phyloP scores from a whole-genome alignment of 2,329 filamentous ascomycete genomes.

The Trichoderma citrinoviride region DNA sequence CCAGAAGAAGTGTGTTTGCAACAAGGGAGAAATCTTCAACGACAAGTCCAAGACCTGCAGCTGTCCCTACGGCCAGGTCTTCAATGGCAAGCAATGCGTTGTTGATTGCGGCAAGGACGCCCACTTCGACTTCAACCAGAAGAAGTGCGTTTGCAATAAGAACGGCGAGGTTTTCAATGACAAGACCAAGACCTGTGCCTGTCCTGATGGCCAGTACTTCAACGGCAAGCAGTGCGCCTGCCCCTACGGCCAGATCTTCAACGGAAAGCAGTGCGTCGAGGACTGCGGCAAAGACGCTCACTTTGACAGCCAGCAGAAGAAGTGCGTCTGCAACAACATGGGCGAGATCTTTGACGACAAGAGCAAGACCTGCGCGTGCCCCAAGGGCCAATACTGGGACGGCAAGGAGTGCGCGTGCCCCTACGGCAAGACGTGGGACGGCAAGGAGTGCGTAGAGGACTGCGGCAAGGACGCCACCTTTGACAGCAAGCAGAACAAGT shows the following conservation, averaged over 20 bases:
- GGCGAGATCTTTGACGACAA: conserved; percentile 10
- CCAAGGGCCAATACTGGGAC: conserved; percentile 9
- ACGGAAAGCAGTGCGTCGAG: conserved; percentile 2
- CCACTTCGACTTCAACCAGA: not conserved
- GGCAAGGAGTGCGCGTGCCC: not conserved
- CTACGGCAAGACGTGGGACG: conserved; percentile 1
- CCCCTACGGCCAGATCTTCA: not conserved
- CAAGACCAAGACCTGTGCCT: conserved; percentile 14
- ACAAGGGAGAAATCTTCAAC: conserved; percentile 12
- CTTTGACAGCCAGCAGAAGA: not conserved
- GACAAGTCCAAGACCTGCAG: conserved; percentile 14
- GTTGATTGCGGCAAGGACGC: conserved; percentile 19
- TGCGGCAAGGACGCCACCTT: conserved; percentile 23
- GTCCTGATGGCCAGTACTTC: conserved; percentile 8
- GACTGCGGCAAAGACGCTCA: conserved; percentile 20
- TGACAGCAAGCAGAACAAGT: not conserved
- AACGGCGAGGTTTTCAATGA: conserved; percentile 15
- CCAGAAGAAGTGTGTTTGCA: conserved; percentile 16
- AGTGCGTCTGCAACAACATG: conserved; percentile 12
- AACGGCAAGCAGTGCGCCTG: conserved; percentile 9
- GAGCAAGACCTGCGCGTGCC: conserved; percentile 19
- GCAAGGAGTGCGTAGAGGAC: conserved; percentile 11
- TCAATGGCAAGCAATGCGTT: conserved; percentile 9
- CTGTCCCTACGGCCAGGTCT: not conserved
- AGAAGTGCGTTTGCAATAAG: conserved; percentile 19